Conservation (phyloP, 441 rosid genomes). For the Biscutella laevigata region DNA sequence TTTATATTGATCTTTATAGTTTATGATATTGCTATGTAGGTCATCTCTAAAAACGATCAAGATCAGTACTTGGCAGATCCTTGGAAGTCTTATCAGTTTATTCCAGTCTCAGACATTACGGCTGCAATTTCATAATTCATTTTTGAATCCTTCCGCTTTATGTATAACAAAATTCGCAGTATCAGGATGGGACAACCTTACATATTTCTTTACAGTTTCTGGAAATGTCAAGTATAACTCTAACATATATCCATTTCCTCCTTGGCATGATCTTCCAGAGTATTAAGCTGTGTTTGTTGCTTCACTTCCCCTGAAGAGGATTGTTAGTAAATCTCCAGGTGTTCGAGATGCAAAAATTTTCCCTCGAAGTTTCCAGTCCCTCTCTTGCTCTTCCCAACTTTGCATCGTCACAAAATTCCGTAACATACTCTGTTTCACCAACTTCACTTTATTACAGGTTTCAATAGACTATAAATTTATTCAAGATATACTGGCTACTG, state of each 20-base stretch:
- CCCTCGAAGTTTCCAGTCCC: too few species aligned
- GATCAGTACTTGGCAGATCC: constrained; percentile 92
- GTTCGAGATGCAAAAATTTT: too few species aligned
- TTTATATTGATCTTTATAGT: neutral
- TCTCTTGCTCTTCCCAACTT: too few species aligned
- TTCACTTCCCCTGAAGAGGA: neutral
- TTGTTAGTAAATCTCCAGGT: too few species aligned
- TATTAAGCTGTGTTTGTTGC: neutral
- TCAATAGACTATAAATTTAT: too few species aligned
- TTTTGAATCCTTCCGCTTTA: constrained; percentile 48
- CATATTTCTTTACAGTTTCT: constrained; percentile 63
- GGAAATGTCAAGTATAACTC: constrained; percentile 77
- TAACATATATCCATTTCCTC: neutral
- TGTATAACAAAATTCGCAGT: constrained; percentile 58
- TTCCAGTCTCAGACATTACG: constrained; percentile 63
- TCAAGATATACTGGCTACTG: too few species aligned
- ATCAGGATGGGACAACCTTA: constrained; percentile 69
- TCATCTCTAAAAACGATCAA: constrained; percentile 88
- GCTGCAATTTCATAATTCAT: constrained; percentile 48
- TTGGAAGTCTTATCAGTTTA: constrained; percentile 53
- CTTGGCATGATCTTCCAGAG: neutral
- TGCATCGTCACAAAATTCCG: too few species aligned
- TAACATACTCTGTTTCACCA: too few species aligned
- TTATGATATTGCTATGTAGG: constrained; percentile 40
- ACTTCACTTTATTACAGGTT: too few species aligned